phyloP scores from a whole-genome alignment of 225 moss, liverwort and hornwort genomes.

The Bryum argenteum region DNA sequence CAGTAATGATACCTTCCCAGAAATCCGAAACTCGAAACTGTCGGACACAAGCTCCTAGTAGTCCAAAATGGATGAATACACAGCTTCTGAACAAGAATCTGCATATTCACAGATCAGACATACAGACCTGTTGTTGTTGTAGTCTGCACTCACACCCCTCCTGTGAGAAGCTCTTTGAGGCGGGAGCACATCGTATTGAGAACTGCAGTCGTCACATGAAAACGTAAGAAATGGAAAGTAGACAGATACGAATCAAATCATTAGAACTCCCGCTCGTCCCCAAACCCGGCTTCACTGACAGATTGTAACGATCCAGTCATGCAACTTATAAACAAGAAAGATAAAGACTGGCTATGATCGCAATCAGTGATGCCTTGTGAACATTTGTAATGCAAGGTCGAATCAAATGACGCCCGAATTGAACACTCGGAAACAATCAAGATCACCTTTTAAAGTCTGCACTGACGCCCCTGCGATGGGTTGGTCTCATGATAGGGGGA shows the following conservation, averaged over 20 bases:
- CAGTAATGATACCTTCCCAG: too few species aligned
- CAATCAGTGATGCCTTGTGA: not conserved
- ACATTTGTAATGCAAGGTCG: not conserved
- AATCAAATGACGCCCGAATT: not conserved
- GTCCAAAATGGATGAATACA: not conserved
- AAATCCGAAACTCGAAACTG: too few species aligned
- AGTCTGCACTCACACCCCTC: constrained; percentile 65
- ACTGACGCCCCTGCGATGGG: constrained; percentile 58
- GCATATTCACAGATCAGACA: not conserved
- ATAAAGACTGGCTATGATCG: too few species aligned
- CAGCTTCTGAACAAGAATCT: not conserved
- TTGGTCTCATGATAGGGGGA: constrained; percentile 45
- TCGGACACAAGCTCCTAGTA: not conserved
- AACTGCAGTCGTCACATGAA: constrained; percentile 31
- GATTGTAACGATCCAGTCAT: not conserved
- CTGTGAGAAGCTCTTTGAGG: constrained; percentile 50
- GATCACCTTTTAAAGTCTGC: constrained; percentile 54
- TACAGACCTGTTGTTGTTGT: constrained; percentile 48
- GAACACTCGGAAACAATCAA: not conserved
- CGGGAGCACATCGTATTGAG: constrained; percentile 53
- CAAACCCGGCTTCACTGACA: not conserved
- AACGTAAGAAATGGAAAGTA: not conserved
- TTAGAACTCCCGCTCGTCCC: not conserved
- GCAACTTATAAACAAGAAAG: too few species aligned
- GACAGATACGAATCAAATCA: not conserved